Evolutionary conservation across 2,329 filamentous ascomycete genomes (phyloP).

Genomic region (Penicillium corylophilum): DNA sequence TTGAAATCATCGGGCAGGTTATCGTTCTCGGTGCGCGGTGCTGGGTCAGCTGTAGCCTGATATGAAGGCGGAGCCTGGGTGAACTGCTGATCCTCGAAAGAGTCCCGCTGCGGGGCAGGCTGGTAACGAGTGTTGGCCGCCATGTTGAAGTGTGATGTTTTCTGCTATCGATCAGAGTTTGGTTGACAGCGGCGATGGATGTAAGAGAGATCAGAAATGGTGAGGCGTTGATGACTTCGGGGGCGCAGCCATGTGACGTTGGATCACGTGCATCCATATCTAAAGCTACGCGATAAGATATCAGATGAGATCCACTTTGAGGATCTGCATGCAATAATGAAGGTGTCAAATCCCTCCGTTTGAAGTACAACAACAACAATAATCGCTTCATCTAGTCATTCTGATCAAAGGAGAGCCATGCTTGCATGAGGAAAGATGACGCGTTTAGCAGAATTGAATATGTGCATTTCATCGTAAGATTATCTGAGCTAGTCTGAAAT

Average conservation of each 20-base stretch:
- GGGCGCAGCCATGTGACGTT: slow-evolving; percentile 20
- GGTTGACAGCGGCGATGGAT: neutral
- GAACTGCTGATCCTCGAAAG: slow-evolving; percentile 69
- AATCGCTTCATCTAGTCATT: no score
- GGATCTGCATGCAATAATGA: neutral
- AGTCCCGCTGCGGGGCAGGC: slow-evolving; percentile 80
- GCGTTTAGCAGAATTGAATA: neutral
- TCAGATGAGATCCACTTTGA: neutral
- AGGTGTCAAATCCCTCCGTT: no score
- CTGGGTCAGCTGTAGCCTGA: slow-evolving; percentile 57
- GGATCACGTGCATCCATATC: slow-evolving; percentile 12
- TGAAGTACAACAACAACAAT: no score
- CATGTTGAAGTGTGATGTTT: slow-evolving; percentile 49
- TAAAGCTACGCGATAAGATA: slow-evolving; percentile 1
- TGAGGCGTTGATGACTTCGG: slow-evolving; percentile 4
- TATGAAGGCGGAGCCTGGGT: slow-evolving; percentile 83
- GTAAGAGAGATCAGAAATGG: slow-evolving; percentile 2
- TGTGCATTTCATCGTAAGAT: neutral
- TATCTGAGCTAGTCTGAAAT: slow-evolving; percentile 1
- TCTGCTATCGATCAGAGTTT: neutral
- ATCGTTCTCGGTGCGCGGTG: slow-evolving; percentile 75
- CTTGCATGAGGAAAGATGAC: neutral
- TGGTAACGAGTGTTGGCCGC: slow-evolving; percentile 77
- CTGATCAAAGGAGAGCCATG: no score
- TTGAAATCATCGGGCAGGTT: slow-evolving; percentile 98